phyloP scores from a whole-genome alignment of 2,329 filamentous ascomycete genomes.

The Fusarium keratoplasticum region DNA sequence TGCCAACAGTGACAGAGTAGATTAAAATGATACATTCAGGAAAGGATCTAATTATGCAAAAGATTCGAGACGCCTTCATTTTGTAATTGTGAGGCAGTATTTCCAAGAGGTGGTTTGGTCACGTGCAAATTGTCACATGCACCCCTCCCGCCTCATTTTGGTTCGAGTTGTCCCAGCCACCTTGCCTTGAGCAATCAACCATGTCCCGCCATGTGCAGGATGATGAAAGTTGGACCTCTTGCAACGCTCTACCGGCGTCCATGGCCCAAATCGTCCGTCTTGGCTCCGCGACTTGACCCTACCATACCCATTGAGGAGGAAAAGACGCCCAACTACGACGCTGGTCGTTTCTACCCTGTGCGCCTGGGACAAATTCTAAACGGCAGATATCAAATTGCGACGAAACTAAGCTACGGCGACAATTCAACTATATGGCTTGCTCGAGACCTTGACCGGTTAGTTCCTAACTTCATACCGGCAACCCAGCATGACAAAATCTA shows the following conservation, averaged over 20 bases:
- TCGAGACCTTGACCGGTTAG: slow-evolving; percentile 31
- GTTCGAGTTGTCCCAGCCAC: background rate
- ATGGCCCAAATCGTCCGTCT: slow-evolving; percentile 4
- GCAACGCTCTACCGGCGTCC: slow-evolving; percentile 9
- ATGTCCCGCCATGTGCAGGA: background rate
- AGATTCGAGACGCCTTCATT: too few species aligned
- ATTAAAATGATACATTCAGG: too few species aligned
- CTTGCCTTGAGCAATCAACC: background rate
- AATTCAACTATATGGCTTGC: slow-evolving; percentile 42
- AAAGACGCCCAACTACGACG: slow-evolving; percentile 24
- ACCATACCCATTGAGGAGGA: slow-evolving; percentile 28
- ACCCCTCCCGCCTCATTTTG: background rate
- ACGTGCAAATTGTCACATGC: background rate
- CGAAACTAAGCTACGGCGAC: slow-evolving; percentile 36
- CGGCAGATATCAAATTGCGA: slow-evolving; percentile 33
- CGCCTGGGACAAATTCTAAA: slow-evolving; percentile 28
- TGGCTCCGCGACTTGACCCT: slow-evolving; percentile 27
- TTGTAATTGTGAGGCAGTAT: too few species aligned
- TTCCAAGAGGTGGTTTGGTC: background rate
- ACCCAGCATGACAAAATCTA: background rate
- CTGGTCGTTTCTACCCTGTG: slow-evolving; percentile 30
- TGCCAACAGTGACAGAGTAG: too few species aligned
- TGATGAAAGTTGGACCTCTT: background rate
- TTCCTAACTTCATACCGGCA: background rate
- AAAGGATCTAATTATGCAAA: too few species aligned